Base-by-base conservation (phyloP, 73 alveolate species). In the Tetrahymena borealis region DNA sequence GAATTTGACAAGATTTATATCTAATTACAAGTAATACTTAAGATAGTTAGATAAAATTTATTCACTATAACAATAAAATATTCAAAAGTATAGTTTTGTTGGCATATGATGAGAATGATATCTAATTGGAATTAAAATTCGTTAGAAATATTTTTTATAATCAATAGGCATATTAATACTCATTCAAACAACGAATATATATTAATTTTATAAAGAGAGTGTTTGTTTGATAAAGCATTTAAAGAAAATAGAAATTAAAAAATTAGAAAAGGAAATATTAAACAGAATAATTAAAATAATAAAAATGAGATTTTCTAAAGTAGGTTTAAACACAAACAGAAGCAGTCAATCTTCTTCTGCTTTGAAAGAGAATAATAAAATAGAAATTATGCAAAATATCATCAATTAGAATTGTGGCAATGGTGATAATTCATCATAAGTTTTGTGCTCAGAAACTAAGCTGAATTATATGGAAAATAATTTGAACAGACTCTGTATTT, bases 401-500 rank as follows among this genome's bases (percentile, higher is more conserved):
- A 60, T 60, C 85, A 60, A 60, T 35, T 60, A 60, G 28, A 60
- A 60, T 20, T 60, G 85, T 60, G 85, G 78, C 16, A 41, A 41
- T 12, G 78, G 85, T 5, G 85, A 24, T 4, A 60, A 60, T 60
- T 13, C 85, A 18, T 60, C 85, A 4, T 93, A 85, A 93, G 40
- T 10, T 20, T 39, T 60, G 31, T 93, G 41, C 91, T 60, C 78
- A 79, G 95, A 78, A 92, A 78, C 32, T 28, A 11, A 33, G 39
- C 20, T 13, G 9, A 78, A 92, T 33, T 36, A 92, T 78, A 36
- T 39, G 18, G 77, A 78, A 78, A 91, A 91, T 35, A 91, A 93
- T 93, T 39, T 93, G 33, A 93, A 93, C 39, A 79, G 95, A 39
- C 91, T 93, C 10, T 39, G 93, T 90, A 33, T 93, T 33, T 39